Percentiles rank a stretch among this genome's conserved stretches.
Conservation (phyloP, 2,329 filamentous ascomycete genomes). For the Aspergillus pseudoviridinutans region DNA sequence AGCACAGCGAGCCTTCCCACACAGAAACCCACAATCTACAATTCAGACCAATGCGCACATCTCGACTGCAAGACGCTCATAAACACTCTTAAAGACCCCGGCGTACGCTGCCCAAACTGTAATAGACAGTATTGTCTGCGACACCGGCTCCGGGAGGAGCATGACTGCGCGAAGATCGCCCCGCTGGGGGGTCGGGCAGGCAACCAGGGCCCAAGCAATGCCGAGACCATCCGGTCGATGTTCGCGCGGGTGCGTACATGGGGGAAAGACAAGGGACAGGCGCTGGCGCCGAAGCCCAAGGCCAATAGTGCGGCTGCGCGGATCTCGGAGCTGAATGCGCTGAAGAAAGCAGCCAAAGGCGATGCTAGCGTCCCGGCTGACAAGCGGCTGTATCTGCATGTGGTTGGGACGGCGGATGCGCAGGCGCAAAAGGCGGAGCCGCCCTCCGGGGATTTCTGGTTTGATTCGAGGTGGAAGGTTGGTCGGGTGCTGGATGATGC, state of each 20-base stretch:
- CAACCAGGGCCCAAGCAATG: constrained; percentile 42
- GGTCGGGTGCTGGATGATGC: constrained; percentile 57
- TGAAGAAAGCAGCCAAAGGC: constrained; percentile 88
- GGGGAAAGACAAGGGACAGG: constrained; percentile 61
- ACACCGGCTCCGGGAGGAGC: constrained; percentile 59
- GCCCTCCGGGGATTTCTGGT: constrained; percentile 77
- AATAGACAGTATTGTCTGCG: constrained; percentile 49
- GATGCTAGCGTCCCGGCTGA: constrained; percentile 75
- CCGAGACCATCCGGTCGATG: constrained; percentile 67
- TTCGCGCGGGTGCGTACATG: constrained; percentile 75
- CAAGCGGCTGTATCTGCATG: constrained; percentile 84
- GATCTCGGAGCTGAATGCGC: constrained; percentile 64
- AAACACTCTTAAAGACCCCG: constrained; percentile 48
- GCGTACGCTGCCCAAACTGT: constrained; percentile 49
- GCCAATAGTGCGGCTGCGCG: constrained; percentile 54
- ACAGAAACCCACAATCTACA: constrained; percentile 53
- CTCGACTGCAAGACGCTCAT: constrained; percentile 50
- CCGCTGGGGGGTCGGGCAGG: constrained; percentile 50
- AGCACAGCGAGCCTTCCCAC: constrained; percentile 28
- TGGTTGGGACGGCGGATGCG: constrained; percentile 85
- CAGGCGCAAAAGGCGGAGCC: constrained; percentile 79
- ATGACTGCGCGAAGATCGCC: constrained; percentile 75
- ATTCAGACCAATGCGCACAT: constrained; percentile 49
- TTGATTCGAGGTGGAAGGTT: constrained; percentile 81
- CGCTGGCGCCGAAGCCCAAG: constrained; percentile 55